These are phyloP conservation scores for Trichocladium uniseriatum DNA, from an alignment of 495 filamentous ascomycete species.

Conservation along the genomic window DNA sequence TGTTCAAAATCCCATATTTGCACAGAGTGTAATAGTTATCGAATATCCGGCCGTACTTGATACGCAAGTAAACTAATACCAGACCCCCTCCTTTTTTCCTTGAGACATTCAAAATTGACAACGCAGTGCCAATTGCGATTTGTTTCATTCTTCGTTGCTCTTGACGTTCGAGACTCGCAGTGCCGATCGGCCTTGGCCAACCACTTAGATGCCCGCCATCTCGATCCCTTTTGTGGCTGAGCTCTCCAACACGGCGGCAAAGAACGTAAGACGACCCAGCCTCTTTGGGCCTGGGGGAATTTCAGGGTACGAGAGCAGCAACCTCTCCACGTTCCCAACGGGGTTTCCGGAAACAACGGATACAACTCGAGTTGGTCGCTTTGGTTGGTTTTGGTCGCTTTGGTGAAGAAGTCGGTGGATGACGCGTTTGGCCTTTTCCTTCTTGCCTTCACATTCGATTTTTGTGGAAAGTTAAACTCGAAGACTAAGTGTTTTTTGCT, in stretches of 20 bases:
- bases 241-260: conserved; percentile 12
- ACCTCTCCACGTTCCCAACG: background rate
- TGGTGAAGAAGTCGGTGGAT: background rate
- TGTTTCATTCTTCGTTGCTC: conserved; percentile 1
- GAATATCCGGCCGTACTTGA: too few species aligned
- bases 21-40: too few species aligned
- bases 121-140: background rate
- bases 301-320: background rate
- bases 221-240: conserved; percentile 15
- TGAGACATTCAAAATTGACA: too few species aligned
- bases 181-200: conserved; percentile 13
- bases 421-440: background rate
- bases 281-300: background rate
- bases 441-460: background rate
- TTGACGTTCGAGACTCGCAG: background rate
- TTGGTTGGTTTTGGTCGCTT: too few species aligned
- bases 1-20: too few species aligned
- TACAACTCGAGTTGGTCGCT: too few species aligned
- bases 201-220: conserved; percentile 5
- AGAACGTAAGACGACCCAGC: background rate
- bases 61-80: too few species aligned
- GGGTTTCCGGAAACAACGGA: background rate
- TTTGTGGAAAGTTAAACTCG: too few species aligned
- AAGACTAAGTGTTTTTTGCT: too few species aligned
- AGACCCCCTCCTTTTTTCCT: too few species aligned